phyloP scores from a whole-genome alignment of 257 asterid genomes.

The Solanum dulcamara region DNA sequence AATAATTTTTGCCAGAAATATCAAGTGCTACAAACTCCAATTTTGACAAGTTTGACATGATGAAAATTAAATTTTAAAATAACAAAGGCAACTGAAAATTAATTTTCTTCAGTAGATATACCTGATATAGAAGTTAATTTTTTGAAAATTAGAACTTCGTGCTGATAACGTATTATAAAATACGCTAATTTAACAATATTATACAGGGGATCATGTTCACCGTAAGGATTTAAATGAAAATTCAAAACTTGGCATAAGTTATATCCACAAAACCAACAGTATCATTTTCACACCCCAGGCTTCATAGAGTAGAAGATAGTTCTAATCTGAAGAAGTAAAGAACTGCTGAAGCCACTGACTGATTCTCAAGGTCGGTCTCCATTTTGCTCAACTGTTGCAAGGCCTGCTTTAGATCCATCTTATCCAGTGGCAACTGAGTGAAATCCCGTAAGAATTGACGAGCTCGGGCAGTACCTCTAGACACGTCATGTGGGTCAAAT shows the following conservation, averaged over 20 bases:
- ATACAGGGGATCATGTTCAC: background rate
- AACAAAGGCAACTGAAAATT: too few species aligned
- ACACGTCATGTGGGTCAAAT: slow-evolving; percentile 45
- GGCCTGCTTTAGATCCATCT: slow-evolving; percentile 54
- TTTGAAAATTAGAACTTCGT: too few species aligned
- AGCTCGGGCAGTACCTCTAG: slow-evolving; percentile 60
- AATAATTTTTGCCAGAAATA: too few species aligned
- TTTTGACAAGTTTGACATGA: too few species aligned
- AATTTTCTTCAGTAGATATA: too few species aligned
- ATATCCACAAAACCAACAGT: background rate
- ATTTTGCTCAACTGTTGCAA: slow-evolving; percentile 35
- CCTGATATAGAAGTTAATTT: too few species aligned
- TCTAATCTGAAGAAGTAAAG: slow-evolving; percentile 8
- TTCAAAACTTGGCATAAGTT: background rate
- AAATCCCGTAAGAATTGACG: slow-evolving; percentile 70
- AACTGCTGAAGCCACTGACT: slow-evolving; percentile 77
- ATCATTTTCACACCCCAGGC: background rate
- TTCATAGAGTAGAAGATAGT: background rate
- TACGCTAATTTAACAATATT: background rate
- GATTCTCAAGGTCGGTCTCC: slow-evolving; percentile 53
- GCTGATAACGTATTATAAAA: too few species aligned
- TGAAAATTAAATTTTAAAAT: too few species aligned
- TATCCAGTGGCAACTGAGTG: slow-evolving; percentile 63
- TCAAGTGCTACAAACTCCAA: too few species aligned
- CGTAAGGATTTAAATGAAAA: background rate